phyloP scores from a whole-genome alignment of 495 filamentous ascomycete species.

The Penicillium salamii region DNA sequence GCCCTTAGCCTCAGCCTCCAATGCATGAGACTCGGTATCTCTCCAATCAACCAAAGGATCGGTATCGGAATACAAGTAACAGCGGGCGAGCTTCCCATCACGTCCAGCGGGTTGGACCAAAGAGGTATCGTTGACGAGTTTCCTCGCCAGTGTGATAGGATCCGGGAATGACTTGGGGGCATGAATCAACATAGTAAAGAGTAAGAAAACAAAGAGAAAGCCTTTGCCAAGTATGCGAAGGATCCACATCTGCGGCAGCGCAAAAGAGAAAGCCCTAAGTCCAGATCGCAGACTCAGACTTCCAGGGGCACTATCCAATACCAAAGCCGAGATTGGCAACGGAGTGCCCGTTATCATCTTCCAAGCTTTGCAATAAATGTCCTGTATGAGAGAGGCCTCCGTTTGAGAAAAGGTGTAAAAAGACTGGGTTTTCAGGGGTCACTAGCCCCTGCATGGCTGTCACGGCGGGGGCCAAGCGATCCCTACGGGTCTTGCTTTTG shows the following conservation, averaged over 20 bases:
- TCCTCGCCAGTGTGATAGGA: slow-evolving; percentile 25
- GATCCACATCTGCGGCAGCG: slow-evolving; percentile 32
- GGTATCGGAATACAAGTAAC: slow-evolving; percentile 46
- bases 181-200: slow-evolving; percentile 11
- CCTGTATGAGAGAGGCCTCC: slow-evolving; percentile 34
- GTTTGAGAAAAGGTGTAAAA: slow-evolving; percentile 46
- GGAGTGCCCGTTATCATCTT: slow-evolving; percentile 26
- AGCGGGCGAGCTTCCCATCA: slow-evolving; percentile 18
- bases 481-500: slow-evolving; percentile 17
- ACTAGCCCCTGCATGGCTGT: slow-evolving; percentile 26
- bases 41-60: slow-evolving; percentile 39
- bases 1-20: slow-evolving; percentile 31
- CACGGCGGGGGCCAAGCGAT: slow-evolving; percentile 38
- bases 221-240: slow-evolving; percentile 28
- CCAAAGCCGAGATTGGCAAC: slow-evolving; percentile 32
- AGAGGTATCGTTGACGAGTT: slow-evolving; percentile 27
- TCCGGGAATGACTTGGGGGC: slow-evolving; percentile 19
- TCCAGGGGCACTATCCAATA: slow-evolving; percentile 45
- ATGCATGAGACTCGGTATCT: slow-evolving; percentile 44
- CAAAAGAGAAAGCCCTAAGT: slow-evolving; percentile 36
- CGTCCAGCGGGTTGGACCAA: slow-evolving; percentile 23
- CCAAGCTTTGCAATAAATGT: slow-evolving; percentile 34
- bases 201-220: slow-evolving; percentile 23
- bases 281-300: slow-evolving; percentile 23
- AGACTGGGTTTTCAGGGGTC: slow-evolving; percentile 25